phyloP scores from a whole-genome alignment of 2,329 filamentous ascomycete genomes.

The Trichoderma asperellum region DNA sequence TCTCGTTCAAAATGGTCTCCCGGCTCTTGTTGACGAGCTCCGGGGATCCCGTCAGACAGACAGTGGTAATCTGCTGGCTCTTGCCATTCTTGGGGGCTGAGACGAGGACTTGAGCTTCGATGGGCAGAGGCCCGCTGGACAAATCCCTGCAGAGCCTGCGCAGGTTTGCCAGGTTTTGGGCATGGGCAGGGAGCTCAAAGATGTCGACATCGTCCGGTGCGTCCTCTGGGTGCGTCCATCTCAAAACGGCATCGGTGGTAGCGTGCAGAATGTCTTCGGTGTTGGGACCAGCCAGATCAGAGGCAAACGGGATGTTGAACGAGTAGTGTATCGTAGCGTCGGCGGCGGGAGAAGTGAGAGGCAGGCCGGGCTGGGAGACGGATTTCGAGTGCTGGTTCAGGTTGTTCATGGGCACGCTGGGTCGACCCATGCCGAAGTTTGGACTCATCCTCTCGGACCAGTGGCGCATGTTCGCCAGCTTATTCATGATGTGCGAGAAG shows the following conservation, averaged over 20 bases:
- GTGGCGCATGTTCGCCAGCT: constrained; percentile 72
- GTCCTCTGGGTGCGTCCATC: constrained; percentile 92
- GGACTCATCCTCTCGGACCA: constrained; percentile 72
- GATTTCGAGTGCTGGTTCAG: constrained; percentile 64
- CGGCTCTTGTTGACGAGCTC: constrained; percentile 89
- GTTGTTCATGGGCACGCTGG: constrained; percentile 59
- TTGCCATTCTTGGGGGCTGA: constrained; percentile 75
- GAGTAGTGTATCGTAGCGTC: constrained; percentile 86
- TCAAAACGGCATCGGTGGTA: constrained; percentile 80
- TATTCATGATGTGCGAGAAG: constrained; percentile 62
- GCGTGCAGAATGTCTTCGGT: constrained; percentile 94
- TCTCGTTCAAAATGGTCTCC: constrained; percentile 87
- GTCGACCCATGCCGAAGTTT: constrained; percentile 67
- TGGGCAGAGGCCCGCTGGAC: constrained; percentile 68
- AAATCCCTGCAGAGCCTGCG: constrained; percentile 81
- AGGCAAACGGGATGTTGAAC: constrained; percentile 97
- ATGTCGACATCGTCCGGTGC: constrained; percentile 82
- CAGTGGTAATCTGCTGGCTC: constrained; percentile 75
- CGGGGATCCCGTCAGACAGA: constrained; percentile 85
- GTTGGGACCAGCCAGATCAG: constrained; percentile 88
- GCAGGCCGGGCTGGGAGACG: constrained; percentile 54
- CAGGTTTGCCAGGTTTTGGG: constrained; percentile 80
- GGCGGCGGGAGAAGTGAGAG: constrained; percentile 68
- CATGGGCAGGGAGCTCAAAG: constrained; percentile 89
- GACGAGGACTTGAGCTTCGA: constrained; percentile 83